phyloP scores from a whole-genome alignment of 768 basidiomycete genomes.

The Botryobasidium botryosum region DNA sequence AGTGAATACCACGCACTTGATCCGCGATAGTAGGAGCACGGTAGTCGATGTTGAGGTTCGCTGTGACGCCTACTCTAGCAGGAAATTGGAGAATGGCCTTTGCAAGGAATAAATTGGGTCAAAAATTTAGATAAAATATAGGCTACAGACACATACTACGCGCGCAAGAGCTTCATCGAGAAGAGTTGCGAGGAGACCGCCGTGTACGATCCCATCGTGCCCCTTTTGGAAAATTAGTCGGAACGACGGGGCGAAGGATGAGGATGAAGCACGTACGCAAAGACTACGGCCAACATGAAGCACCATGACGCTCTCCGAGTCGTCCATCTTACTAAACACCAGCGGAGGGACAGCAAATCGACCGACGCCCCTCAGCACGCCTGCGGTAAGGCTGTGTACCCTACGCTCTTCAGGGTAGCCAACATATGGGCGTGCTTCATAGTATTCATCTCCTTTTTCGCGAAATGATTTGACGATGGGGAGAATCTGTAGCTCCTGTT shows the following conservation, averaged over 20 bases:
- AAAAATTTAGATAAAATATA: neutral
- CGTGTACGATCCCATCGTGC: constrained; percentile 89
- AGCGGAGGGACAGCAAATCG: constrained; percentile 69
- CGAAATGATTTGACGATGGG: constrained; percentile 40
- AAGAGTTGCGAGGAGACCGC: constrained; percentile 78
- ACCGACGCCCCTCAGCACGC: constrained; percentile 74
- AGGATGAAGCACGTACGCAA: constrained; percentile 31
- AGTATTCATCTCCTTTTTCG: constrained; percentile 22
- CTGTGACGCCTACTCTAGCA: constrained; percentile 84
- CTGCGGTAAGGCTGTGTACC: constrained; percentile 71
- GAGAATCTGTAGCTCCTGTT: constrained; percentile 48
- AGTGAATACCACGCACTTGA: constrained; percentile 32
- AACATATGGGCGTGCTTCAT: constrained; percentile 60
- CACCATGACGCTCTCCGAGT: constrained; percentile 51
- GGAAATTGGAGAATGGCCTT: constrained; percentile 79
- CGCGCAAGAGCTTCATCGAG: constrained; percentile 70
- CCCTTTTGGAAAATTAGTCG: constrained; percentile 17
- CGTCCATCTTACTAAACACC: constrained; percentile 56
- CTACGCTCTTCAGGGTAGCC: constrained; percentile 52
- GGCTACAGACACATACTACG: constrained; percentile 34
- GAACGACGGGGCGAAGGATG: neutral
- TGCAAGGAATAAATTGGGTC: neutral
- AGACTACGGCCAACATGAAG: constrained; percentile 72
- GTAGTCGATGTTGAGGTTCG: constrained; percentile 65
- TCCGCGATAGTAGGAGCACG: constrained; percentile 79